phyloP scores from a whole-genome alignment of 1,284 basidiomycete species.

The Ustilago sp. region DNA sequence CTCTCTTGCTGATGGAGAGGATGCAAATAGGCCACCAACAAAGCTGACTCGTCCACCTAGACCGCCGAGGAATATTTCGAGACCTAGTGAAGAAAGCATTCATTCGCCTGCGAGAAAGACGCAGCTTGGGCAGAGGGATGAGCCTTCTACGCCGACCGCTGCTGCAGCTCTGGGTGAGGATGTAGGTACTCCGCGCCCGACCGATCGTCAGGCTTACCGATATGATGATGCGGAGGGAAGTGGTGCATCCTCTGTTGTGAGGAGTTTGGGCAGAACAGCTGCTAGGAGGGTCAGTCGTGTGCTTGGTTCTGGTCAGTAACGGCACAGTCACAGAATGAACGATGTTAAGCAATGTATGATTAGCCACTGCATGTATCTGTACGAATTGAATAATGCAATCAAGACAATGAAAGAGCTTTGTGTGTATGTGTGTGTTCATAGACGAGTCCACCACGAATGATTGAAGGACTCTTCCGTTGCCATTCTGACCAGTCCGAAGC shows the following conservation, averaged over 20 bases:
- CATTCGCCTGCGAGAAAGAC: constrained; percentile 8
- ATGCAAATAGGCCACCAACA: constrained; percentile 8
- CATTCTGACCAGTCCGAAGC: no score
- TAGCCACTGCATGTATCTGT: constrained; percentile 4
- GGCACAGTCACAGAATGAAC: background rate
- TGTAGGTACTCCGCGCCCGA: constrained; percentile 23
- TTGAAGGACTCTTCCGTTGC: no score
- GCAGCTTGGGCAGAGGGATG: background rate
- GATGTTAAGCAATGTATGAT: background rate
- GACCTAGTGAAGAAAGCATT: constrained; percentile 33
- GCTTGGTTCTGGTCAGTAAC: constrained; percentile 18
- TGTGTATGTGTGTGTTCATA: no score
- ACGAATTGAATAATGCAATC: background rate
- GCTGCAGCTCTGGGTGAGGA: background rate
- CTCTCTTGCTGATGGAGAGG: background rate
- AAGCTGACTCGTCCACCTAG: constrained; percentile 40
- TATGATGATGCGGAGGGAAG: background rate
- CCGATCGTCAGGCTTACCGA: background rate
- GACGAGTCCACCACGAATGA: no score
- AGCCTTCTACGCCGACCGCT: constrained; percentile 23
- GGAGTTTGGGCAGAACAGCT: constrained; percentile 33
- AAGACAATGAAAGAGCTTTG: no score
- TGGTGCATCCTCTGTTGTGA: constrained; percentile 9
- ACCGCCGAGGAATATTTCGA: constrained; percentile 29
- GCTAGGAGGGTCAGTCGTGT: constrained; percentile 33